Evolutionary conservation across 208 protist genomes (phyloP), one percentile per base, ranked within the genome.

Genomic region (Crithidia mellificae): DNA sequence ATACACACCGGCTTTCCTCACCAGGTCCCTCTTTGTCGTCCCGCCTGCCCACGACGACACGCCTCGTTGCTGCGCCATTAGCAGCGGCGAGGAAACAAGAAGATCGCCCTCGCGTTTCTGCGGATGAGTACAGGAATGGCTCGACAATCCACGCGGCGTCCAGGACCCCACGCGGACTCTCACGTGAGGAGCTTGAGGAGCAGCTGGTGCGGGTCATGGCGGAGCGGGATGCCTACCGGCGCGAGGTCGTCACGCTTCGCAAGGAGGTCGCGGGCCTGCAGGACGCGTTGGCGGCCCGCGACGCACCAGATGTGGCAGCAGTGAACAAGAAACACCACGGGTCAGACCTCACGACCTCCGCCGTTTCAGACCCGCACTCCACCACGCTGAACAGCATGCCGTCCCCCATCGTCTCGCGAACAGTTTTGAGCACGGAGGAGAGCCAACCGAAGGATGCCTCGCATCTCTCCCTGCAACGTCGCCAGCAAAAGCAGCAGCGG

Each of bases 161-260:
- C n/a, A n/a, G n/a, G n/a, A n/a, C n/a, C n/a, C n/a, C n/a, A 11
- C 19, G 43, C 34, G 29, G 43, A 20, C 57, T 54, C 3, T 38
- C 51, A 22, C 30, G 49, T 3, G 67, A 69, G n/a, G 49, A 70
- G 22, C 55, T 69, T 19, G 58, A 63, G 51, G 58, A 66, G 53
- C 73, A 54, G 47, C 66, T 80, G 20, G 57, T 50, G 47, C 54
- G 56, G 14, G 49, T 79, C 30, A 64, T 50, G 54, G 59, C 43
- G 19, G 75, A 85, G 39, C 75, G 76, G 2, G 74, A 85, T 32
- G 24, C 41, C 51, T 81, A 75, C 58, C 41, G 44, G 15, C 63
- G 29, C 39, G 65, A 78, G 38, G 46, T 56, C 6, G 20, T 41
- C 12, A 49, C 56, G 22, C 68, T 85, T 9, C 63, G 57, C 0